These are phyloP conservation scores for Akanthomyces dipterigenus DNA, from an alignment of 2,329 filamentous ascomycete species.

Conservation along the genomic window DNA sequence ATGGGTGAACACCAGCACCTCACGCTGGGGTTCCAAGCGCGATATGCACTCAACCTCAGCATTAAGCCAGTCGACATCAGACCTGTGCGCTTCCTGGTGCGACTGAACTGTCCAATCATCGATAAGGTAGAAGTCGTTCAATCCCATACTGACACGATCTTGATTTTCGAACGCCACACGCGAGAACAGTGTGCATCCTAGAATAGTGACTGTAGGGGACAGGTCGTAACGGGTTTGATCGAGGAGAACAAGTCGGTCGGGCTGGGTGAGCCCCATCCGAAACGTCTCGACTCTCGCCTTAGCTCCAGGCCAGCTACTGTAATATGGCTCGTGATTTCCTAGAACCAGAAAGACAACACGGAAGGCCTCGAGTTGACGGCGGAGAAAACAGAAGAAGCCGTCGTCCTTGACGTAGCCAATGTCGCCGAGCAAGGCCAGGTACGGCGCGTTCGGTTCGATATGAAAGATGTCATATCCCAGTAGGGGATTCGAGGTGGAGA, in stretches of 20 bases:
- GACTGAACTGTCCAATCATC: slow-evolving; percentile 17
- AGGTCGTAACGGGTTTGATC: background rate
- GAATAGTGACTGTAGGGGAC: slow-evolving; percentile 28
- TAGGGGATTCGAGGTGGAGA: slow-evolving; percentile 39
- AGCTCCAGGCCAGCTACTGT: background rate
- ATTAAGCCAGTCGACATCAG: slow-evolving; percentile 23
- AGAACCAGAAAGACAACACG: slow-evolving; percentile 35
- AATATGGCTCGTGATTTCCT: slow-evolving; percentile 43
- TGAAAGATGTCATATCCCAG: slow-evolving; percentile 26
- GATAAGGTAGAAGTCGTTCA: slow-evolving; percentile 25
- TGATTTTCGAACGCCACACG: slow-evolving; percentile 23
- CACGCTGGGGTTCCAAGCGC: slow-evolving; percentile 15
- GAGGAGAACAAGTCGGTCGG: slow-evolving; percentile 6
- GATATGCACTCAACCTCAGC: slow-evolving; percentile 13
- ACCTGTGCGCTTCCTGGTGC: slow-evolving; percentile 18
- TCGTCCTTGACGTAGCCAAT: slow-evolving; percentile 36
- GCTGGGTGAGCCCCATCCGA: background rate
- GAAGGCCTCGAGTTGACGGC: slow-evolving; percentile 33
- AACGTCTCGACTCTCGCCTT: slow-evolving; percentile 5
- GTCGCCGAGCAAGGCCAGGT: slow-evolving; percentile 42
- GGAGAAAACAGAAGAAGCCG: slow-evolving; percentile 33
- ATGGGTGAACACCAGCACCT: slow-evolving; percentile 33
- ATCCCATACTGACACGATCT: slow-evolving; percentile 23
- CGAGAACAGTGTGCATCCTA: slow-evolving; percentile 39
- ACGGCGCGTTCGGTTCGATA: slow-evolving; percentile 31